phyloP scores from a whole-genome alignment of 2,329 filamentous ascomycete species.

The Calonectria pteridis region DNA sequence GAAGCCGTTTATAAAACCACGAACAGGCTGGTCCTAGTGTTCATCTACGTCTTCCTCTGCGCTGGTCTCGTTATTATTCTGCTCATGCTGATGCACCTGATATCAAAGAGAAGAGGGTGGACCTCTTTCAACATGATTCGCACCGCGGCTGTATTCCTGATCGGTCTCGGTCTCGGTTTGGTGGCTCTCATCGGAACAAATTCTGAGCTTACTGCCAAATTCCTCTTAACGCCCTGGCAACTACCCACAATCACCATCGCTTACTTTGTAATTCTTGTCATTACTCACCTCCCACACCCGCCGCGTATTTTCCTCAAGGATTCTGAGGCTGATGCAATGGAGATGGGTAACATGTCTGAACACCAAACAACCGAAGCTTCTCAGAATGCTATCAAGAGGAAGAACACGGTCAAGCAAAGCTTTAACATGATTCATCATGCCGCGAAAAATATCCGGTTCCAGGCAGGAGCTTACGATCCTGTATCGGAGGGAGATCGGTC shows the following conservation, averaged over 20 bases:
- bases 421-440: neutral
- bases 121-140: slow-evolving; percentile 19
- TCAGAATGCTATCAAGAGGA: neutral
- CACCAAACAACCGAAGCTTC: neutral
- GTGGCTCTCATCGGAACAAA: slow-evolving; percentile 12
- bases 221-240: slow-evolving; percentile 17
- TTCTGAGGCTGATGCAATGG: neutral
- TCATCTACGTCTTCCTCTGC: slow-evolving; percentile 18
- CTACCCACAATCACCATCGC: slow-evolving; percentile 17
- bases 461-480: slow-evolving; percentile 7
- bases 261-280: slow-evolving; percentile 30
- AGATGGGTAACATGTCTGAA: neutral
- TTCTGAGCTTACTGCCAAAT: neutral
- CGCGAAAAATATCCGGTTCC: slow-evolving; percentile 11
- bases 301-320: slow-evolving; percentile 6
- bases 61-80: slow-evolving; percentile 18
- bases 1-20: neutral
- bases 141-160: slow-evolving; percentile 1
- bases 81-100: slow-evolving; percentile 21
- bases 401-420: neutral
- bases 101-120: slow-evolving; percentile 21
- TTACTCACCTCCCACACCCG: slow-evolving; percentile 47
- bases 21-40: slow-evolving; percentile 4
- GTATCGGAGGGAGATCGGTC: neutral
- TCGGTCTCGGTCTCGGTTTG: slow-evolving; percentile 5